Base-by-base conservation (phyloP, 2,329 filamentous ascomycete species). In the Fusarium illudens region DNA sequence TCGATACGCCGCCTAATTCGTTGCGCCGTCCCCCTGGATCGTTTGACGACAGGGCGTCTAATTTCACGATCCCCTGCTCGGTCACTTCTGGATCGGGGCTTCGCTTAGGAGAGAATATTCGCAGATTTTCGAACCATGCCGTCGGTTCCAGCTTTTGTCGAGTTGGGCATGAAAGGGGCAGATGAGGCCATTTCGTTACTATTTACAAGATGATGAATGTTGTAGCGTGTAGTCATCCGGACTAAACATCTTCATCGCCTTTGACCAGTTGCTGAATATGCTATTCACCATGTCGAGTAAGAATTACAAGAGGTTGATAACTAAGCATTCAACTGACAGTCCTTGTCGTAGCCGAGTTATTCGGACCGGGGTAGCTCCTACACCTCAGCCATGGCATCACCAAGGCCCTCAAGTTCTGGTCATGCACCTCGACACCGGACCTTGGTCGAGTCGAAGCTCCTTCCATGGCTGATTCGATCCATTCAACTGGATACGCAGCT, bases 61-160 rank as follows among this genome's bases (percentile, higher is more conserved):
- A 65, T 65, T 60, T 65, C n/a, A 9, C 17, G 19, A 10, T 32
- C 27, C 36, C 63, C 44, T 65, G 51, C 33, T 65, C 62, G 63
- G 63, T 7, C 32, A 11, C 55, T 65, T 49, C 63, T 65, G 51
- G 57, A 15, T 37, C 27, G 27, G 29, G 55, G 11, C 39, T 33
- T 39, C 52, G 39, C 25, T 50, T 50, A 30, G 12, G 22, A n/a
- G 37, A 42, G 12, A 20, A 2, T 42, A 17, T 44, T 44, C 39
- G 39, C 22, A 25, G 22, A 17, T 44, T 44, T 42, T 37, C 25
- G 8, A 13, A 22, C 7, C 15, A n/a, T 27, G 22, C 10, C 6
- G 39, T 44, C 39, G 20, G 20, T 44, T n/a, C 39, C 5, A 17
- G 39, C 15, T 44, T 27, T 27, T 17, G 39, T 25, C 9, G 9